These are phyloP conservation scores for Tilletiaria anomala DNA, from an alignment of 1,284 basidiomycete species.

Conservation along the genomic window DNA sequence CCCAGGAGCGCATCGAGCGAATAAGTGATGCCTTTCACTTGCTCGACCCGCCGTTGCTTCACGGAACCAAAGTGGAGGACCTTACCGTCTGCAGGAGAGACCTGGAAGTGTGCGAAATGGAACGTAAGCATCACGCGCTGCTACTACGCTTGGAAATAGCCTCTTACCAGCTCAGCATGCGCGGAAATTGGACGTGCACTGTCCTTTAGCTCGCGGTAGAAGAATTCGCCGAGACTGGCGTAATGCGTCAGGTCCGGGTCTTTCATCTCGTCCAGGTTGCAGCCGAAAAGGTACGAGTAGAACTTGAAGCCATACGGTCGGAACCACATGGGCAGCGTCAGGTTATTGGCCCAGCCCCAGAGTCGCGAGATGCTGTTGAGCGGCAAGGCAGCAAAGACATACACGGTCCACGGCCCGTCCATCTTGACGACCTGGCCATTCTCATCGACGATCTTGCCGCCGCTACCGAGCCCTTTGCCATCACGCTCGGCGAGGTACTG, in stretches of 20 bases:
- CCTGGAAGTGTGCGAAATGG: constrained; percentile 46
- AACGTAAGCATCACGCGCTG: too few relatives aligned
- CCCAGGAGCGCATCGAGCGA: constrained; percentile 74
- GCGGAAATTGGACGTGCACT: constrained; percentile 72
- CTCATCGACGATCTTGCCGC: constrained; percentile 49
- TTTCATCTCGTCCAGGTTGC: constrained; percentile 83
- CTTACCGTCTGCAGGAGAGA: constrained; percentile 83
- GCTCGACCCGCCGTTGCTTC: constrained; percentile 66
- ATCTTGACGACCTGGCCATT: constrained; percentile 49
- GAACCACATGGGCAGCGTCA: constrained; percentile 73
- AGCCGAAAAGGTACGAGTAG: constrained; percentile 77
- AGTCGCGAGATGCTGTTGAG: constrained; percentile 81
- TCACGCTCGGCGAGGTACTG: constrained; percentile 42
- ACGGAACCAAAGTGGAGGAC: constrained; percentile 87
- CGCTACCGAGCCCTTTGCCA: constrained; percentile 8
- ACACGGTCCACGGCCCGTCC: constrained; percentile 89
- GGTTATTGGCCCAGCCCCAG: constrained; percentile 88
- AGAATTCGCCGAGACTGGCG: constrained; percentile 77
- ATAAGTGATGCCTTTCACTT: constrained; percentile 93
- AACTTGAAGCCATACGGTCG: constrained; percentile 72
- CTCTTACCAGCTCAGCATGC: constrained; percentile 55
- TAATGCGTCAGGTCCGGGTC: constrained; percentile 62
- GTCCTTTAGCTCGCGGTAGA: constrained; percentile 73
- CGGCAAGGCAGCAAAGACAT: constrained; percentile 82
- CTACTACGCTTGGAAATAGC: too few relatives aligned